A percentile compares a stretch with the other conserved stretches of the same genome.
Conservation (phyloP, 139 green algal species). For the Closterium sp. region DNA sequence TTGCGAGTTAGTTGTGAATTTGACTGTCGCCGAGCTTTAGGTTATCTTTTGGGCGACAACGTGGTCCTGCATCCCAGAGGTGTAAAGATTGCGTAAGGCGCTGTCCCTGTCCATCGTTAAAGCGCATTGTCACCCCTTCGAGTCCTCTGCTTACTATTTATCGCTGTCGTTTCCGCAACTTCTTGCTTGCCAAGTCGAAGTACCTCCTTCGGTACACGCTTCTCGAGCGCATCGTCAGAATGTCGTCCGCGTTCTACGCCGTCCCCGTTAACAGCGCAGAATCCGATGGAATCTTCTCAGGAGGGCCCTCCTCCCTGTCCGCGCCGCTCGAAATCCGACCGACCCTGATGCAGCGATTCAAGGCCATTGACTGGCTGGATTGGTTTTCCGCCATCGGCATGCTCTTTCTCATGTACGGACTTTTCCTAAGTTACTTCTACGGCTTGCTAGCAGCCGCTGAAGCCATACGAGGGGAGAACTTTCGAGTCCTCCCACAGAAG, state of each 20-base stretch:
- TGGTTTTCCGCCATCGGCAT: background rate
- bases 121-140: background rate
- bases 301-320: background rate
- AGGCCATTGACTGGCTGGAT: background rate
- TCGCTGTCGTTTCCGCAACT: background rate
- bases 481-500: constrained; percentile 6
- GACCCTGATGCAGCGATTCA: background rate
- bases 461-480: background rate
- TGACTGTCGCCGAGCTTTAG: background rate
- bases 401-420: background rate
- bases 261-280: background rate
- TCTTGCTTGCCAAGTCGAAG: background rate
- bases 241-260: background rate
- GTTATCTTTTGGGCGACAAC: background rate
- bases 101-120: background rate
- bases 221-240: background rate
- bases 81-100: background rate
- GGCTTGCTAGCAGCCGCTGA: background rate
- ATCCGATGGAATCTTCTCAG: background rate
- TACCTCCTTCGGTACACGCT: background rate
- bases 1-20: background rate
- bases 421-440: constrained; percentile 4
- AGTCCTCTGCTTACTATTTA: background rate
- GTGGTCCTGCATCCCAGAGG: background rate
- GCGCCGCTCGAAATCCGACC: background rate